A percentile compares a stretch with the other conserved stretches of the same genome.
Conservation (phyloP, 148 eudicot genomes). For the Amaranthus palmeri region DNA sequence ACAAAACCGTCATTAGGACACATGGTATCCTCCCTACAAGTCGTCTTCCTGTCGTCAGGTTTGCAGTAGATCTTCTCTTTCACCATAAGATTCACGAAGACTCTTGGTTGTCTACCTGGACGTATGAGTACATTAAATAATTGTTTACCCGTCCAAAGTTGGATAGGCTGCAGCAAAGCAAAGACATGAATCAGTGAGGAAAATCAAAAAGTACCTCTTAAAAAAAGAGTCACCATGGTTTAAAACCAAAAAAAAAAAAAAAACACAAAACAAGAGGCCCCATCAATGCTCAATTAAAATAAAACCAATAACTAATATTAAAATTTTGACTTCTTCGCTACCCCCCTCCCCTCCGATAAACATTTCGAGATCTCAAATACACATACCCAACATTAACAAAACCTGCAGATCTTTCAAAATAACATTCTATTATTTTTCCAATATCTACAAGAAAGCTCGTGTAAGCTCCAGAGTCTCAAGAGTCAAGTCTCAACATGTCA, state of each 20-base stretch:
- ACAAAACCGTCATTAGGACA: conserved; percentile 78
- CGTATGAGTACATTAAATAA: conserved; percentile 72
- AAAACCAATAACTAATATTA: not conserved
- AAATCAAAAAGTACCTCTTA: not conserved
- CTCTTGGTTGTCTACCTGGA: conserved; percentile 62
- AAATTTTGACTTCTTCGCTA: not conserved
- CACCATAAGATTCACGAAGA: conserved; percentile 71
- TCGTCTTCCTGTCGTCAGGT: conserved; percentile 23
- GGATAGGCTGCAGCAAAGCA: conserved; percentile 63
- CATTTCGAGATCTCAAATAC: no score
- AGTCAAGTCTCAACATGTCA: no score
- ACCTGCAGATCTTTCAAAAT: no score
- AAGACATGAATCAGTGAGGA: not conserved
- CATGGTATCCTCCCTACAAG: conserved; percentile 55
- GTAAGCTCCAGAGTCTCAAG: no score
- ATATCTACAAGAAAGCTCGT: no score
- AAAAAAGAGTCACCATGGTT: not conserved
- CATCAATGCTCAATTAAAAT: not conserved
- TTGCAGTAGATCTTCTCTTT: conserved; percentile 54
- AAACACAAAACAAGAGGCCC: not conserved
- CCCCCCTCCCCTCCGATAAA: no score
- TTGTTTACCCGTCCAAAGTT: conserved; percentile 99
- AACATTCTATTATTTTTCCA: no score
- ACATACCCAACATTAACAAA: no score
- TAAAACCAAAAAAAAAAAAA: not conserved